phyloP scores from a whole-genome alignment of 1,139 yeast genomes.

The Pichia sp. region DNA sequence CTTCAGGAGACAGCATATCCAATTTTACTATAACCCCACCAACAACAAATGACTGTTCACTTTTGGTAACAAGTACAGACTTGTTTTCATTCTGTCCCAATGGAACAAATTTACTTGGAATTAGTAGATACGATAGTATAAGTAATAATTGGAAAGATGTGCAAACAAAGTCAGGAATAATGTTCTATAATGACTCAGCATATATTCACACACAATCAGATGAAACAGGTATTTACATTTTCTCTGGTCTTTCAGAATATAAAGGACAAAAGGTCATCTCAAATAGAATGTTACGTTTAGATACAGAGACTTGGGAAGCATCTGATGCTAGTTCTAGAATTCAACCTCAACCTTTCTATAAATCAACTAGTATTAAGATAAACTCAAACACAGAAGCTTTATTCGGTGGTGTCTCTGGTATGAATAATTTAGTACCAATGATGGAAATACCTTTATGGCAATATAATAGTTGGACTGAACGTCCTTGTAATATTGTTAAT shows the following conservation, averaged over 20 bases:
- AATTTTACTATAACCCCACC: conserved; percentile 20
- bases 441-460: conserved; percentile 57
- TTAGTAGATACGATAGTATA: conserved; percentile 18
- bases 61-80: conserved; percentile 16
- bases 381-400: conserved; percentile 32
- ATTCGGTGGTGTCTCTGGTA: conserved; percentile 46
- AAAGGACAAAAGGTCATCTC: conserved; percentile 25
- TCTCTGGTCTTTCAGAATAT: conserved; percentile 37
- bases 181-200: conserved; percentile 28
- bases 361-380: conserved; percentile 32
- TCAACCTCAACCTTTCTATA: conserved; percentile 44
- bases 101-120: not conserved
- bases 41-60: conserved; percentile 23
- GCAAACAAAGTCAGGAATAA: conserved; percentile 12
- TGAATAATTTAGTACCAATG: conserved; percentile 52
- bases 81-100: conserved; percentile 23
- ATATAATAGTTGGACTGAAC: conserved; percentile 51
- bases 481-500: conserved; percentile 27
- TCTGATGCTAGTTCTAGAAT: conserved; percentile 36
- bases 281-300: conserved; percentile 33
- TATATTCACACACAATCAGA: conserved; percentile 35
- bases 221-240: conserved; percentile 35
- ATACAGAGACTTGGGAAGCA: conserved; percentile 28
- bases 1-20: conserved; percentile 20
- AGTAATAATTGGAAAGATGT: conserved; percentile 24